Evolutionary conservation across 352 stramenopile genomes (phyloP).

Genomic region (Plasmopara viticola): DNA sequence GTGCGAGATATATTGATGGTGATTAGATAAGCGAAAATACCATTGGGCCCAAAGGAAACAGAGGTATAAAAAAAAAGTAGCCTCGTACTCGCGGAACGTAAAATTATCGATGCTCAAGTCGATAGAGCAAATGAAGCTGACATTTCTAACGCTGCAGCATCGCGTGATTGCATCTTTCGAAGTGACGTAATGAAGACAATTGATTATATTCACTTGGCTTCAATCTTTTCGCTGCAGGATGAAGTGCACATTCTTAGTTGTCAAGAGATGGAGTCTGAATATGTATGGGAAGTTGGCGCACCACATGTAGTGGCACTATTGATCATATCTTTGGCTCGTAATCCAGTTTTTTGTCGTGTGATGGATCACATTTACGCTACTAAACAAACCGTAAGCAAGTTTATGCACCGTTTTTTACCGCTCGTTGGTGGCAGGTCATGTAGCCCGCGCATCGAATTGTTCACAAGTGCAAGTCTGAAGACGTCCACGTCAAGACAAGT

Average conservation of each 20-base stretch:
- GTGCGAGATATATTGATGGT: no score
- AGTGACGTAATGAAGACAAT: not conserved
- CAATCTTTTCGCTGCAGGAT: not conserved
- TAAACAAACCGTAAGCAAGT: slow-evolving; percentile 6
- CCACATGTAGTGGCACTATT: slow-evolving; percentile 23
- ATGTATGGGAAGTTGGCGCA: slow-evolving; percentile 14
- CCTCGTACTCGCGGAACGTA: not conserved
- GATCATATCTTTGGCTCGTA: slow-evolving; percentile 15
- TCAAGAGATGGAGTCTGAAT: not conserved
- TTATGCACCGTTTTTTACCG: slow-evolving; percentile 8
- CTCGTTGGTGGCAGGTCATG: slow-evolving; percentile 1
- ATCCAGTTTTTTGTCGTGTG: slow-evolving; percentile 7
- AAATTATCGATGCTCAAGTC: not conserved
- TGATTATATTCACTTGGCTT: slow-evolving; percentile 1
- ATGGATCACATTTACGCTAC: slow-evolving; percentile 2
- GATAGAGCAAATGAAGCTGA: not conserved
- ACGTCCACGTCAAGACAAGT: slow-evolving; percentile 1
- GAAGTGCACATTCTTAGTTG: not conserved
- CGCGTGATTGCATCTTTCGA: not conserved
- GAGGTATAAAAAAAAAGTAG: no score
- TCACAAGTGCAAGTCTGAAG: slow-evolving; percentile 6
- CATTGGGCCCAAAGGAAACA: no score
- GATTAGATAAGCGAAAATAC: no score
- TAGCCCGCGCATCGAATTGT: slow-evolving; percentile 2
- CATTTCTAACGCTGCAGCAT: not conserved